phyloP scores from a whole-genome alignment of 2,329 filamentous ascomycete species.

The Daldinia sp. region DNA sequence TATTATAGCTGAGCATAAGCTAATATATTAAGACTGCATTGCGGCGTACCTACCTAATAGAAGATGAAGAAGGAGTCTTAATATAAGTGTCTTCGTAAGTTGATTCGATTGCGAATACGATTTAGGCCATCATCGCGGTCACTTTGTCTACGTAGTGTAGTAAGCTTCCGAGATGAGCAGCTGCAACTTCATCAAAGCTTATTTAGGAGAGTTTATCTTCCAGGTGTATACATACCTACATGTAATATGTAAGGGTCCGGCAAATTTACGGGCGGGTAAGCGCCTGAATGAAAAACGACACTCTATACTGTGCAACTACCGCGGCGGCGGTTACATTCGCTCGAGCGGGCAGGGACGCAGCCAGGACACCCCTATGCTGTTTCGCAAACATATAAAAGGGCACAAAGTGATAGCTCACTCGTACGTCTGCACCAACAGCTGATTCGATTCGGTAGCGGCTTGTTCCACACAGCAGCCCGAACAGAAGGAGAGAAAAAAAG shows the following conservation, averaged over 20 bases:
- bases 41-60: conserved; percentile 27
- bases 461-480: conserved; percentile 15
- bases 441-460: conserved; percentile 18
- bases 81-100: conserved; percentile 20
- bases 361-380: neutral
- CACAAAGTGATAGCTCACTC: conserved; percentile 33
- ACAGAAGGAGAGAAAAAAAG: neutral
- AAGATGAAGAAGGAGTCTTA: conserved; percentile 7
- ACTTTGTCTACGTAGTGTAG: conserved; percentile 18
- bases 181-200: conserved; percentile 9
- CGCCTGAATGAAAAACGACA: conserved; percentile 10
- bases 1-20: conserved; percentile 22
- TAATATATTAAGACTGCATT: conserved; percentile 21
- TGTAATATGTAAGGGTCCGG: conserved; percentile 6
- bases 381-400: conserved; percentile 10
- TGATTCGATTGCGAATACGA: conserved; percentile 15
- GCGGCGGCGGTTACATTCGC: conserved; percentile 26
- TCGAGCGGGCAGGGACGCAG: conserved; percentile 13
- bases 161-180: conserved; percentile 20
- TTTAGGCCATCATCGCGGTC: conserved; percentile 5
- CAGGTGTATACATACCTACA: neutral
- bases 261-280: conserved; percentile 20
- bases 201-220: conserved; percentile 8
- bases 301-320: conserved; percentile 18
- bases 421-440: conserved; percentile 17